These are phyloP conservation scores for Poa pratensis DNA, from an alignment of 176 grass and related monocot genomes.

Conservation along the genomic window DNA sequence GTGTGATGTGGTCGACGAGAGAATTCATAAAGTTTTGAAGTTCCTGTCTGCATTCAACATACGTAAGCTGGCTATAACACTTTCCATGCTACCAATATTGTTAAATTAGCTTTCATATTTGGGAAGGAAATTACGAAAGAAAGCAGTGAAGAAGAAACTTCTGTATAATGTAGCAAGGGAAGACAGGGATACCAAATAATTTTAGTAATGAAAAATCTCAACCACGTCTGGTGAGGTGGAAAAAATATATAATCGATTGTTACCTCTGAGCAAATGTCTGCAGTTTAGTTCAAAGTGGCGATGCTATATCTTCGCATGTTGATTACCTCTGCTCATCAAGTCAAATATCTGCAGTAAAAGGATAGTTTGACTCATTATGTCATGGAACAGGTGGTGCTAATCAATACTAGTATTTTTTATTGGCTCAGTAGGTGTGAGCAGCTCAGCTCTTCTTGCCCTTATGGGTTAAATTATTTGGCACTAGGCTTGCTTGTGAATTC, in stretches of 20 bases:
- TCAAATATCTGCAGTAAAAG: neutral
- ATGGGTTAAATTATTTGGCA: neutral
- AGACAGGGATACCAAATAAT: neutral
- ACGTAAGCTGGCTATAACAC: neutral
- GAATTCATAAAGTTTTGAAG: neutral
- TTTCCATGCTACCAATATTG: neutral
- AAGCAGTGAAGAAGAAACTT: neutral
- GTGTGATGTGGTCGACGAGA: neutral
- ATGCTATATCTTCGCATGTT: neutral
- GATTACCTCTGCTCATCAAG: neutral
- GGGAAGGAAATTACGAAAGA: neutral
- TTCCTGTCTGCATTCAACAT: neutral
- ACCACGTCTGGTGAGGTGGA: neutral
- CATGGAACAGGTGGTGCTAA: neutral
- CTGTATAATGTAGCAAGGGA: neutral
- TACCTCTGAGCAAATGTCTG: too few species aligned
- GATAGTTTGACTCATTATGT: neutral
- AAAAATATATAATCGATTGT: neutral
- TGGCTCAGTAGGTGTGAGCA: too few species aligned
- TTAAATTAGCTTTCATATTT: neutral
- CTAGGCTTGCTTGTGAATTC: neutral
- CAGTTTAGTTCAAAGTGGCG: too few species aligned
- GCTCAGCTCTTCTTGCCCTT: neutral
- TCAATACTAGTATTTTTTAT: neutral
- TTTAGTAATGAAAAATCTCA: neutral